Percentiles rank a stretch among this genome's conserved stretches.
phyloP scores from a whole-genome alignment of 352 stramenopile genomes.

The Phytophthora tubulina region DNA sequence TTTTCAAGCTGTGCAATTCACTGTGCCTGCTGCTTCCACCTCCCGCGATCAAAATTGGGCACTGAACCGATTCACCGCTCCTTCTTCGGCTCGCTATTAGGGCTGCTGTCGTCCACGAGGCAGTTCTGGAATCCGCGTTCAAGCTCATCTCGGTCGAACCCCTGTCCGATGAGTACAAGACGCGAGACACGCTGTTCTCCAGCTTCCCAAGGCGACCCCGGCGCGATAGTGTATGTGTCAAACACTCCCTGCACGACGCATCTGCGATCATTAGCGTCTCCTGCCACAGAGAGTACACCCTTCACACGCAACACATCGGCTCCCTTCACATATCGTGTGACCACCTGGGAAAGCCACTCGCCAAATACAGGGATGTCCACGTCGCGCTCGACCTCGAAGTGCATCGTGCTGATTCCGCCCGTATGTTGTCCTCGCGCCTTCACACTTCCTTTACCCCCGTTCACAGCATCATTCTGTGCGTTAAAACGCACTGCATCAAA shows the following conservation, averaged over 20 bases:
- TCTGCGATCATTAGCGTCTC: conserved; percentile 44
- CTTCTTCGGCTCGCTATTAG: conserved; percentile 43
- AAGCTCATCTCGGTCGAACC: conserved; percentile 55
- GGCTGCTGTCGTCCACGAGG: conserved; percentile 28
- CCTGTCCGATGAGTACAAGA: conserved; percentile 74
- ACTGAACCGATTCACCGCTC: conserved; percentile 31
- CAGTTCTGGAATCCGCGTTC: conserved; percentile 60
- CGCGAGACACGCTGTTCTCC: conserved; percentile 52
- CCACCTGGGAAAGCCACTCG: conserved; percentile 68
- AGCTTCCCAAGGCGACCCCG: conserved; percentile 46
- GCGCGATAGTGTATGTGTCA: conserved; percentile 82
- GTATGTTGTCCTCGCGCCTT: conserved; percentile 53
- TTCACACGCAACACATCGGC: conserved; percentile 74
- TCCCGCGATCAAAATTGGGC: conserved; percentile 14
- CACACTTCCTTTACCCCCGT: conserved; percentile 19
- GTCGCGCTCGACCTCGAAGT: conserved; percentile 59
- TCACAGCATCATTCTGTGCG: conserved; percentile 30
- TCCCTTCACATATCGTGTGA: conserved; percentile 62
- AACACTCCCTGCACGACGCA: conserved; percentile 79
- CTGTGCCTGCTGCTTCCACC: not conserved
- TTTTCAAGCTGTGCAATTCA: not conserved
- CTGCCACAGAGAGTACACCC: conserved; percentile 60
- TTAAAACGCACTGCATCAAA: conserved; percentile 78
- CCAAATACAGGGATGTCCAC: conserved; percentile 64
- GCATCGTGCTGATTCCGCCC: conserved; percentile 60